Evolutionary conservation across 768 basidiomycete genomes (phyloP).

Genomic region (Ephemerocybe angulata): DNA sequence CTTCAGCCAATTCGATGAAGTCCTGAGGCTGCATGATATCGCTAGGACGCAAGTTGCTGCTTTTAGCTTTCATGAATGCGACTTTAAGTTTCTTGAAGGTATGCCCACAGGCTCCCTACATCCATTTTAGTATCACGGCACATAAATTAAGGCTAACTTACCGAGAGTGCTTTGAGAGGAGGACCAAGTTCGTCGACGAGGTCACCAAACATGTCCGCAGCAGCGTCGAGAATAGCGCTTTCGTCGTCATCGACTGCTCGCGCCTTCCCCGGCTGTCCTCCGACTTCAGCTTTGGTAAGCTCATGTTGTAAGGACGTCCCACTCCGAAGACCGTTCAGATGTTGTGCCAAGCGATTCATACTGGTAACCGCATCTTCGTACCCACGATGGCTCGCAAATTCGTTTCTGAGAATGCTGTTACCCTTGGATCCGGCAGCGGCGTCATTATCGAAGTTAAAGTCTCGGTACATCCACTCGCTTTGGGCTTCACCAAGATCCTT

Average conservation of each 20-base stretch:
- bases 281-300: constrained; percentile 56
- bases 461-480: constrained; percentile 66
- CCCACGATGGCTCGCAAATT: constrained; percentile 42
- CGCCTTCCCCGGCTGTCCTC: constrained; percentile 5
- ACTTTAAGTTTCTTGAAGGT: constrained; percentile 63
- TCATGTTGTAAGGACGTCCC: constrained; percentile 84
- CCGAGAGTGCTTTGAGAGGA: constrained; percentile 70
- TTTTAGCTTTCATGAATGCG: constrained; percentile 53
- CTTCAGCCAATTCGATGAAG: constrained; percentile 60
- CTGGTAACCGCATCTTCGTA: constrained; percentile 87
- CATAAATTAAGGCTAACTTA: constrained; percentile 29
- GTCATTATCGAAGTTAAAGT: constrained; percentile 22
- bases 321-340: constrained; percentile 84
- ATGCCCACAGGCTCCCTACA: constrained; percentile 55
- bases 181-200: constrained; percentile 77
- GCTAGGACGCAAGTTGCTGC: constrained; percentile 22
- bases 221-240: constrained; percentile 50
- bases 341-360: constrained; percentile 88
- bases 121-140: background rate
- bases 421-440: constrained; percentile 18
- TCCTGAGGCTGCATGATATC: constrained; percentile 49
- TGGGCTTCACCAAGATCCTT: constrained; percentile 83
- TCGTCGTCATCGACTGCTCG: constrained; percentile 27
- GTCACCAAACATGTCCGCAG: constrained; percentile 73
- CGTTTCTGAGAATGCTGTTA: constrained; percentile 11